Evolutionary conservation across 768 basidiomycete species (phyloP).

Genomic region (Mycena polygramma): DNA sequence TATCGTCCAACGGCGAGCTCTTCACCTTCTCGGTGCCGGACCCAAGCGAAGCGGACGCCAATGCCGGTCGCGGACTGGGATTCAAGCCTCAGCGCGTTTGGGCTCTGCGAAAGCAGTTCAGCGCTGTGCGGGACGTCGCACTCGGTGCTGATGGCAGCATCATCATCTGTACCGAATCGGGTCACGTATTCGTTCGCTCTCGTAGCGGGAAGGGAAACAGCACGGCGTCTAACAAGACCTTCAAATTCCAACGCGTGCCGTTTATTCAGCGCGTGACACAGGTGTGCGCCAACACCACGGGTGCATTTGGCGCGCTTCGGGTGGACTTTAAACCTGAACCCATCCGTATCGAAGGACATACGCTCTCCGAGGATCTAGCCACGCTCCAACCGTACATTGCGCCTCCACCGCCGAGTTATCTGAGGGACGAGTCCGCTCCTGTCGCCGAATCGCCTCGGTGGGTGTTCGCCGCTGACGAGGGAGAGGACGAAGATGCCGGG

Average conservation of each 20-base stretch:
- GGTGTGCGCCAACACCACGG: constrained; percentile 89
- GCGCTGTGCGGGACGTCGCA: constrained; percentile 91
- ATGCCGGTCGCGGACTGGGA: constrained; percentile 44
- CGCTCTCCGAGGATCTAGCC: constrained; percentile 75
- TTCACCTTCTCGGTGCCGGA: constrained; percentile 78
- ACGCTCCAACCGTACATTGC: constrained; percentile 71
- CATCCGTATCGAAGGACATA: constrained; percentile 68
- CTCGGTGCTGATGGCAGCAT: constrained; percentile 89
- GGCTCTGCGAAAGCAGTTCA: constrained; percentile 89
- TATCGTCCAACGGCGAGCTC: constrained; percentile 91
- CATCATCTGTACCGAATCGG: constrained; percentile 94
- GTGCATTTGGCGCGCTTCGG: constrained; percentile 88
- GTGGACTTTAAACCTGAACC: constrained; percentile 74
- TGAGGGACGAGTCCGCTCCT: constrained; percentile 21
- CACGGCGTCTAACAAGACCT: constrained; percentile 56
- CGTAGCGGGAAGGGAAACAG: constrained; percentile 55
- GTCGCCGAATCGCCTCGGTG: constrained; percentile 19
- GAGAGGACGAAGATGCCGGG: constrained; percentile 55
- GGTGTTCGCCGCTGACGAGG: constrained; percentile 38
- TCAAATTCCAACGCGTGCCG: constrained; percentile 86
- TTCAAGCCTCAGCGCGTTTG: constrained; percentile 92
- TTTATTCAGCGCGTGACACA: constrained; percentile 87
- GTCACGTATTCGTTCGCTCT: constrained; percentile 90
- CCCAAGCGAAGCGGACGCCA: constrained; percentile 48
- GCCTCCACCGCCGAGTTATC: constrained; percentile 40